Conservation (phyloP, 306 rosid genomes). For the Glycine tomentella region DNA sequence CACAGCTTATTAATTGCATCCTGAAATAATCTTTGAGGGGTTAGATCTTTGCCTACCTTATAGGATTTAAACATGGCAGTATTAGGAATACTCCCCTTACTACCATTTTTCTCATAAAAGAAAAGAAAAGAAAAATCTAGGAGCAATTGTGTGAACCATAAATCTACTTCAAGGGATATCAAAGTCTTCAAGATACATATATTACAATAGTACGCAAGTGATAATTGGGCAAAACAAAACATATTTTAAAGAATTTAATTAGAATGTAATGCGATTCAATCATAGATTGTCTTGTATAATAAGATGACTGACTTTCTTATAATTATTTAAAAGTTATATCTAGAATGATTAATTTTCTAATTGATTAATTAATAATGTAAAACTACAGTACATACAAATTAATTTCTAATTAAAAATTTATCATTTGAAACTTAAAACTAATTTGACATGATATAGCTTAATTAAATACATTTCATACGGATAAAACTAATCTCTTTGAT, state of each 20-base stretch:
- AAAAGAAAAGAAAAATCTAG: neutral
- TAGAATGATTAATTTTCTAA: too few relatives aligned
- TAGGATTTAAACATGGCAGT: neutral
- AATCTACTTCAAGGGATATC: neutral
- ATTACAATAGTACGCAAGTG: neutral
- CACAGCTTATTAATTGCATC: neutral
- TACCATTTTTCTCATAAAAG: neutral
- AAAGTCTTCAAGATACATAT: neutral
- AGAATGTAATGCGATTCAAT: neutral
- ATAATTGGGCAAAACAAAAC: neutral
- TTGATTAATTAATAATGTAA: too few relatives aligned
- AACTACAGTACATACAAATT: too few relatives aligned
- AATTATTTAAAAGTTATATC: too few relatives aligned
- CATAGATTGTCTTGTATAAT: too few relatives aligned
- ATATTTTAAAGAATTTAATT: neutral
- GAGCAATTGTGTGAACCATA: neutral
- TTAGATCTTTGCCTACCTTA: neutral
- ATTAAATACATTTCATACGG: too few relatives aligned
- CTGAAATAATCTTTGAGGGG: neutral
- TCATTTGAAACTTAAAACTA: too few relatives aligned
- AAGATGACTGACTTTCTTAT: too few relatives aligned
- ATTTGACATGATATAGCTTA: too few relatives aligned
- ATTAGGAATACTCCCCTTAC: neutral
- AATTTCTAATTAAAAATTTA: too few relatives aligned
- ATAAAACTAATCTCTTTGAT: too few relatives aligned